Conservation (phyloP, 2,329 filamentous ascomycete genomes). For the Microdochium bolleyi region DNA sequence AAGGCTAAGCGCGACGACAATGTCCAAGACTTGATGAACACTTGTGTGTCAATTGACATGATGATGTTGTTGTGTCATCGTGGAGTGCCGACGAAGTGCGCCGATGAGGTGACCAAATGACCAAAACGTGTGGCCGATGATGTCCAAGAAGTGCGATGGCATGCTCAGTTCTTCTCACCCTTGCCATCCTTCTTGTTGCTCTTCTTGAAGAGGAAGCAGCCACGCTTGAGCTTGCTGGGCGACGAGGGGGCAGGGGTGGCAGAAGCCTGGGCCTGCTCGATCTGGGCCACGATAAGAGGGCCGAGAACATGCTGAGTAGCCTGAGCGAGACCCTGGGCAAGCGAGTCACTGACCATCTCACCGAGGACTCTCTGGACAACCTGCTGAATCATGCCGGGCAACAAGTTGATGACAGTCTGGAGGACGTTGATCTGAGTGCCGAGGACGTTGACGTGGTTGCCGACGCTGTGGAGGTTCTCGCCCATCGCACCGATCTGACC, state of each 20-base stretch:
- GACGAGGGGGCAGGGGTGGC: background rate
- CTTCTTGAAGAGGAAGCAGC: background rate
- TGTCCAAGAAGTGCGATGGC: background rate
- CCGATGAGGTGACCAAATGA: background rate
- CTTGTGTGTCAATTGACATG: no score
- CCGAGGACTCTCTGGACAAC: constrained; percentile 8
- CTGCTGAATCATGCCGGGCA: constrained; percentile 14
- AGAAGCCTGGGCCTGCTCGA: constrained; percentile 2
- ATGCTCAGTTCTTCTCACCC: background rate
- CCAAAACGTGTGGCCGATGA: background rate
- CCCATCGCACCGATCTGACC: constrained; percentile 16
- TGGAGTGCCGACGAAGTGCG: no score
- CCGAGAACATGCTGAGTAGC: constrained; percentile 5
- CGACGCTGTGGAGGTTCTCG: constrained; percentile 14
- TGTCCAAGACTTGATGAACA: no score
- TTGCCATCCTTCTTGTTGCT: constrained; percentile 4
- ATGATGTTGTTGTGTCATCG: no score
- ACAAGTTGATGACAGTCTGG: constrained; percentile 15
- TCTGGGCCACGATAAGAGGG: constrained; percentile 7
- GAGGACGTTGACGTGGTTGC: constrained; percentile 11
- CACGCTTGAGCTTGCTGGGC: background rate
- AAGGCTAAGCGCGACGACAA: no score
- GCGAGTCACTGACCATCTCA: constrained; percentile 2
- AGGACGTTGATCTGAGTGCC: constrained; percentile 9
- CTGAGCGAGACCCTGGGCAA: background rate